A percentile compares a stretch with the other conserved stretches of the same genome.
phyloP scores from a whole-genome alignment of 805 yeast species.

The Hanseniaspora nectarophila region DNA sequence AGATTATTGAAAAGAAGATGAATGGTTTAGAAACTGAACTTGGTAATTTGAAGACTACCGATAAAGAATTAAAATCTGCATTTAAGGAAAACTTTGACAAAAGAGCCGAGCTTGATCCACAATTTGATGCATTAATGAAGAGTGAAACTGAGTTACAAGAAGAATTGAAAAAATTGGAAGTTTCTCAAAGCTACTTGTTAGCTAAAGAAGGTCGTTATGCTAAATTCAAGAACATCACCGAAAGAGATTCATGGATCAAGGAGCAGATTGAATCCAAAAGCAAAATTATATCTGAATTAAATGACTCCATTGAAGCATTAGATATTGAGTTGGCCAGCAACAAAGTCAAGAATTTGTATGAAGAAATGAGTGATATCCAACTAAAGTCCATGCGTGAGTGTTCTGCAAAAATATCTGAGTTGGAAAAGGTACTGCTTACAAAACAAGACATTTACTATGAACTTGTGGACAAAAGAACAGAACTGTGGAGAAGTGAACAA shows the following conservation, averaged over 20 bases:
- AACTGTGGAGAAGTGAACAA: conserved; percentile 69
- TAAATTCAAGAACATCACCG: conserved; percentile 41
- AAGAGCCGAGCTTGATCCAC: conserved; percentile 32
- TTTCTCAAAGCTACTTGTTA: conserved; percentile 48
- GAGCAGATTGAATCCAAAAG: conserved; percentile 35
- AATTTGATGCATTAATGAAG: conserved; percentile 30
- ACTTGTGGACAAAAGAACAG: conserved; percentile 55
- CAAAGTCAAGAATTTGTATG: conserved; percentile 5
- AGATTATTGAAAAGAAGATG: conserved; percentile 29
- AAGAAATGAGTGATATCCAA: conserved; percentile 21
- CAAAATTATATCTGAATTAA: conserved; percentile 24
- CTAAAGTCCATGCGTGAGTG: conserved; percentile 29
- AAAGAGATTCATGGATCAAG: conserved; percentile 59
- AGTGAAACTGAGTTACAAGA: conserved; percentile 34
- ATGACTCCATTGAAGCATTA: conserved; percentile 23
- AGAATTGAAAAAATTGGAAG: conserved; percentile 33
- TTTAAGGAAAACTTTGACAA: conserved; percentile 32
- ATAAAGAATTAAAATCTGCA: conserved; percentile 6
- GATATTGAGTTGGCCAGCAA: conserved; percentile 17
- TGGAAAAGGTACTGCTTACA: conserved; percentile 27
- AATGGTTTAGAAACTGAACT: conserved; percentile 29
- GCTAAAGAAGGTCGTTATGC: conserved; percentile 61
- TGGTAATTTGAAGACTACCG: background rate
- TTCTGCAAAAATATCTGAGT: conserved; percentile 29
- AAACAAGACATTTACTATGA: conserved; percentile 34